Base-by-base conservation (phyloP, 208 protist genomes). In the Crithidia fasciculata region DNA sequence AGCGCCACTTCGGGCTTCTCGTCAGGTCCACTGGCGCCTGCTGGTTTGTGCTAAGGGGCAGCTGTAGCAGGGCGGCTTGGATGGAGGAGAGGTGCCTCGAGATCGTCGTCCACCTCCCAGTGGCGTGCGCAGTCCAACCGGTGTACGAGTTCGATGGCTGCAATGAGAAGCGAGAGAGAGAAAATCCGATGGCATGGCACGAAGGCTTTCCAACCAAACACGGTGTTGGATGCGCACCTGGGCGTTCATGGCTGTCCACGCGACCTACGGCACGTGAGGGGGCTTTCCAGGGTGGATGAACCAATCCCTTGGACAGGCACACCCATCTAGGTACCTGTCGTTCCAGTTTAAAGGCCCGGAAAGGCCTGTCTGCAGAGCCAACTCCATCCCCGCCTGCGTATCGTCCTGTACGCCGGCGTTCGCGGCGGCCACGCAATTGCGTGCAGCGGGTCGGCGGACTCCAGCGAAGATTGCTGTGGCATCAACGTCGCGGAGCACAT, bases 261-360 rank as follows among this genome's bases (percentile, higher is more conserved):
- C 54, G 18, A 58, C 28, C 54, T 58, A 2, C 54, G 54, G 28
- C 16, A 58, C 54, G 16, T 58, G 54, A 37, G 54, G 54, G 54
- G 54, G 54, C 54, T 58, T 58, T 58, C 54, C 54, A 37, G 54
- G 54, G 54, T 58, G 54, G 54, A 58, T 58, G 28, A 58, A 58
- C 16, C 54, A 58, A 58, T 58, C 54, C 54, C 54, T 18, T 18
- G 54, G 54, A 58, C 54, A 58, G 54, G 54, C 54, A 58, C 54
- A 58, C 45, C 45, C 45, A 8, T 49, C 45, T 49, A 13, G 45
- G 45, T 49, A 49, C 45, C 45, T 49, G 45, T 49, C 45, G 45
- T 49, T 49, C 45, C 2, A 49, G 45, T 49, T 49, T 49, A 49
- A 49, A 49, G 45, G 45, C 45, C 45, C 45, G 0, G 45, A 49